These are phyloP conservation scores for Xylaria sp. DNA, from an alignment of 2,329 filamentous ascomycete species.

Conservation along the genomic window DNA sequence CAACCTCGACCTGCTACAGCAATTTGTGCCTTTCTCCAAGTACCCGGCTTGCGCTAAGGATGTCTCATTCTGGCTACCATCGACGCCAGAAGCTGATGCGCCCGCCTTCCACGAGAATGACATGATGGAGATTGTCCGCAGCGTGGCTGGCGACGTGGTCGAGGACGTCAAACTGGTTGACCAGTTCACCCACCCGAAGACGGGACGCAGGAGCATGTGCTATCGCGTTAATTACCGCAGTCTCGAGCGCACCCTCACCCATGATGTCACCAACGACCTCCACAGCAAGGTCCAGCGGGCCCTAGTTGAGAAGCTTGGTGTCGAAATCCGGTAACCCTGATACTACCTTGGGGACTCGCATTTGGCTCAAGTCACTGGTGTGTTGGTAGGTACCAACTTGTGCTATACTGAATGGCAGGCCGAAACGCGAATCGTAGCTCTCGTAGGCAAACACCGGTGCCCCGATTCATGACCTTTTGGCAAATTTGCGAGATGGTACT, in stretches of 20 bases:
- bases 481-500: not conserved
- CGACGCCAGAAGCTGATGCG: slow-evolving; percentile 36
- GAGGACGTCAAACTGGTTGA: slow-evolving; percentile 85
- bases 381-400: not conserved
- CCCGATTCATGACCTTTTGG: not conserved
- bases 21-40: slow-evolving; percentile 85
- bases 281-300: slow-evolving; percentile 62
- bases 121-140: slow-evolving; percentile 89
- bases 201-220: slow-evolving; percentile 75
- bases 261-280: slow-evolving; percentile 69
- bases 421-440: not conserved
- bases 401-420: not conserved
- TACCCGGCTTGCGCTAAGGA: slow-evolving; percentile 87
- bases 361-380: not conserved
- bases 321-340: slow-evolving; percentile 63
- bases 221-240: slow-evolving; percentile 94
- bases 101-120: slow-evolving; percentile 84
- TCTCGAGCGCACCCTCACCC: slow-evolving; percentile 83
- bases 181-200: slow-evolving; percentile 83
- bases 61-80: slow-evolving; percentile 82
- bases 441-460: not conserved
- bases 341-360: not conserved
- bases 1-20: slow-evolving; percentile 44
- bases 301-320: slow-evolving; percentile 66
- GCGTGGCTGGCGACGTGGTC: slow-evolving; percentile 72